Evolutionary conservation across 306 rosid genomes (phyloP).

Genomic region (Ormosia semicastrata): DNA sequence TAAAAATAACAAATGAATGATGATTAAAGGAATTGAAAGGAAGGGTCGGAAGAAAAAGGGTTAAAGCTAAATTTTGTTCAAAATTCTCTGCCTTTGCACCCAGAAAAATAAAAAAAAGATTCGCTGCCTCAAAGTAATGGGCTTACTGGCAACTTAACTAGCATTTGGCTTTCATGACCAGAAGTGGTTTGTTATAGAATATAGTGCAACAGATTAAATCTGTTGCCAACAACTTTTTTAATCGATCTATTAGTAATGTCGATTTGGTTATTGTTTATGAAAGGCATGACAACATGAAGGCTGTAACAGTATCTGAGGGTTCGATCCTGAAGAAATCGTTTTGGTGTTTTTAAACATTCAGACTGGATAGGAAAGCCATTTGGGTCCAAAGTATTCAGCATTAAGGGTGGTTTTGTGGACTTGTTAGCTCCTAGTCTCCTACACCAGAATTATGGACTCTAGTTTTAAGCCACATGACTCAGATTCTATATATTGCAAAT

Average conservation of each 20-base stretch:
- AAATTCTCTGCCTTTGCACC: no score
- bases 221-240: constrained; percentile 23
- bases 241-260: constrained; percentile 48
- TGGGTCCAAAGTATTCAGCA: constrained; percentile 80
- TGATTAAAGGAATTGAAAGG: no score
- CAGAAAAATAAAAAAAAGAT: no score
- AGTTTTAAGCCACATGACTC: constrained; percentile 83
- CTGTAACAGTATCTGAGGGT: constrained; percentile 57
- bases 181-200: no score
- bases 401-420: constrained; percentile 75
- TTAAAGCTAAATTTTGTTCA: no score
- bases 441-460: constrained; percentile 85
- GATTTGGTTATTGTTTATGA: constrained; percentile 77
- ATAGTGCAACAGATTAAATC: no score
- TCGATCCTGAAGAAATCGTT: constrained; percentile 69
- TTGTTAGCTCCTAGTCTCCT: constrained; percentile 78
- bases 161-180: no score
- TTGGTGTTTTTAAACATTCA: constrained; percentile 69
- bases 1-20: no score
- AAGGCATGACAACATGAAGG: constrained; percentile 77
- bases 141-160: no score
- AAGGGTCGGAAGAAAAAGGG: no score
- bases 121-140: no score
- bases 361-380: constrained; percentile 88
- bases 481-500: constrained; percentile 81